Evolutionary conservation across 2,329 filamentous ascomycete genomes (phyloP).

Genomic region (Didymella sp.): DNA sequence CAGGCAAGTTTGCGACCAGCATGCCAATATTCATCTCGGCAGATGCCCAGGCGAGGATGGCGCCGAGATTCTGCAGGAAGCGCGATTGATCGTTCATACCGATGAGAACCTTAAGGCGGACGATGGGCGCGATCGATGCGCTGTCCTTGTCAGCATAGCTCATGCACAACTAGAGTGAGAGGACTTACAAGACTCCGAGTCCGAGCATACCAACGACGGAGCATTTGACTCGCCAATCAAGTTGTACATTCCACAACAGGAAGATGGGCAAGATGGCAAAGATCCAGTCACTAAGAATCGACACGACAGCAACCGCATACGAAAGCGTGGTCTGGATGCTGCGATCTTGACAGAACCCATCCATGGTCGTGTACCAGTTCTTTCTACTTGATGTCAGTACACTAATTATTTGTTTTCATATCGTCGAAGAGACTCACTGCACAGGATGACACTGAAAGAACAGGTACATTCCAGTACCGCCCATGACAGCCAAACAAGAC

Average conservation of each 20-base stretch:
- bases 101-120: constrained; percentile 21
- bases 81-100: constrained; percentile 20
- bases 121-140: constrained; percentile 23
- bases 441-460: constrained; percentile 23
- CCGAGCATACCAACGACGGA: constrained; percentile 50
- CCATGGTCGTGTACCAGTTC: constrained; percentile 19
- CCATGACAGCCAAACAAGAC: constrained; percentile 15
- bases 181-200: constrained; percentile 17
- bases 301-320: constrained; percentile 19
- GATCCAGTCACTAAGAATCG: constrained; percentile 28
- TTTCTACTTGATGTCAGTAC: constrained; percentile 9
- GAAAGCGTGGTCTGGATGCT: constrained; percentile 18
- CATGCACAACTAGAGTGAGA: no score
- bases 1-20: constrained; percentile 23
- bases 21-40: constrained; percentile 25
- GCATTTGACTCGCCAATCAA: constrained; percentile 58
- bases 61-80: constrained; percentile 20
- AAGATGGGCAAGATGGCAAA: constrained; percentile 47
- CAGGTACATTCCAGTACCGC: constrained; percentile 21
- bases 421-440: constrained; percentile 6
- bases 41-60: constrained; percentile 20
- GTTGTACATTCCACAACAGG: constrained; percentile 61
- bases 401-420: background rate
- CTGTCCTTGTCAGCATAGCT: constrained; percentile 1
- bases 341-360: constrained; percentile 12